Percentiles rank a stretch among this genome's conserved stretches.
These are phyloP conservation scores for Erodium maritimum DNA, from an alignment of 345 rosid genomes.

Conservation along the genomic window DNA sequence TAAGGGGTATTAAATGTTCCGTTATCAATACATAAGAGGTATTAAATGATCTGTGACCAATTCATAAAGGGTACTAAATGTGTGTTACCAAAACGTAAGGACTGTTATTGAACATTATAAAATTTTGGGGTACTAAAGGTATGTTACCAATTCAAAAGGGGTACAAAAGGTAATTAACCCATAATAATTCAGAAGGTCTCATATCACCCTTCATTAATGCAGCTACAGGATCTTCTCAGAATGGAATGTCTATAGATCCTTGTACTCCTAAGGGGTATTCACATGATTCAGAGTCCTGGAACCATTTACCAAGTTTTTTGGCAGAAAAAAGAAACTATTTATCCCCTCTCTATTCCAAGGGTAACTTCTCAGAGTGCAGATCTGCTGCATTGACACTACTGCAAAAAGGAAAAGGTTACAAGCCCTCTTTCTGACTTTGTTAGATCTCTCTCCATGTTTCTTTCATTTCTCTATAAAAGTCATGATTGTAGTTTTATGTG, in stretches of 20 bases:
- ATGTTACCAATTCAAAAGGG: too few relatives aligned
- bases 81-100: too few relatives aligned
- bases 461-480: not conserved
- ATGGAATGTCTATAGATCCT: slow-evolving; percentile 43
- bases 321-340: slow-evolving; percentile 22
- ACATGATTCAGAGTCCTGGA: slow-evolving; percentile 14
- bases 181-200: not conserved
- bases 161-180: too few relatives aligned
- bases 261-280: slow-evolving; percentile 79
- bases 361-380: slow-evolving; percentile 88
- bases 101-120: too few relatives aligned
- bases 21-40: too few relatives aligned
- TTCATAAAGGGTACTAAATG: too few relatives aligned
- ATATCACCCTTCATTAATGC: slow-evolving; percentile 15
- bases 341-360: slow-evolving; percentile 40
- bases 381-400: slow-evolving; percentile 50
- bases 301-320: slow-evolving; percentile 29
- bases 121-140: too few relatives aligned
- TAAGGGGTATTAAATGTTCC: too few relatives aligned
- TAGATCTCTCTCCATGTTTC: not conserved
- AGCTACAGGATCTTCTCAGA: slow-evolving; percentile 31
- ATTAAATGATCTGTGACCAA: too few relatives aligned
- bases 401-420: slow-evolving; percentile 69
- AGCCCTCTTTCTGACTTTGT: slow-evolving; percentile 1
- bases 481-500: not conserved